Evolutionary conservation across 148 eudicot genomes (phyloP).

Genomic region (Polygonum maritimum): DNA sequence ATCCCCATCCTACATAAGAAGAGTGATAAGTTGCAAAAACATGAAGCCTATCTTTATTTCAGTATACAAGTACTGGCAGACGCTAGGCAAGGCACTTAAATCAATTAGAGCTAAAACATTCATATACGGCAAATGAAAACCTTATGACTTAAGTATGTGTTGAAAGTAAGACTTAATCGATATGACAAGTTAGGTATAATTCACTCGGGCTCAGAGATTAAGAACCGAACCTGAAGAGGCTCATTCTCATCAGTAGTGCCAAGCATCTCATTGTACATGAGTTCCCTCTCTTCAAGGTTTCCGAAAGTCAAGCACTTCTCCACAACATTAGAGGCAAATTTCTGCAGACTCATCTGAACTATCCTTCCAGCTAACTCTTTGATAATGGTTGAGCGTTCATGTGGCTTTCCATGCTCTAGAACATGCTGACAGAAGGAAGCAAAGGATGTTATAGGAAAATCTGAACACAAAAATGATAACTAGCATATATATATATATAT

Average conservation of each 20-base stretch:
- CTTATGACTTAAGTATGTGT: not conserved
- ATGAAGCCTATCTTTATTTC: not conserved
- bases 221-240: slow-evolving; percentile 79
- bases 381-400: slow-evolving; percentile 72
- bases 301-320: slow-evolving; percentile 94
- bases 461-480: not conserved
- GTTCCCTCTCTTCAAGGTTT: slow-evolving; percentile 61
- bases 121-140: not conserved
- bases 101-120: not conserved
- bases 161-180: not conserved
- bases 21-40: not conserved
- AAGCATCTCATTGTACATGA: slow-evolving; percentile 90
- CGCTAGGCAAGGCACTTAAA: not conserved
- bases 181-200: not conserved
- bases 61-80: not conserved
- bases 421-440: slow-evolving; percentile 58
- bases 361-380: slow-evolving; percentile 91
- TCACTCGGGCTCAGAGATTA: not conserved
- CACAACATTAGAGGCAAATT: slow-evolving; percentile 94
- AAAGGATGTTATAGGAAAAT: not conserved
- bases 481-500: not conserved
- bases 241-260: slow-evolving; percentile 98
- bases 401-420: slow-evolving; percentile 89
- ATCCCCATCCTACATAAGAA: not conserved
- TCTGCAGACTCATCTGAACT: slow-evolving; percentile 97